A percentile compares a stretch with the other conserved stretches of the same genome.
phyloP scores from a whole-genome alignment of 202 grass and related monocot genomes.

The Zizania palustris region DNA sequence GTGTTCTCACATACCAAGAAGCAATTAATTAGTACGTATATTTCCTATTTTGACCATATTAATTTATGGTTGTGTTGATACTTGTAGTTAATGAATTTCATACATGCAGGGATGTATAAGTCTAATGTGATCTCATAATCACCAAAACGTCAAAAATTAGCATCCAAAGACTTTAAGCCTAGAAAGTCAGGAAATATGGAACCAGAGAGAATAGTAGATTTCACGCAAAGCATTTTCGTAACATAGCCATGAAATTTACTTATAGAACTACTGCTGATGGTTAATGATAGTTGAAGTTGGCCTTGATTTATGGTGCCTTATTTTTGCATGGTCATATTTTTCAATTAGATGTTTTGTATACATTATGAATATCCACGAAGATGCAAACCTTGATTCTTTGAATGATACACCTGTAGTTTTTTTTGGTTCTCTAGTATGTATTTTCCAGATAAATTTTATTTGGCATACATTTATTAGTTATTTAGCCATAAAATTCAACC shows the following conservation, averaged over 20 bases:
- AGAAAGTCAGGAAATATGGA: too few species aligned
- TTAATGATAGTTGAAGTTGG: conserved; percentile 14
- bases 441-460: conserved; percentile 8
- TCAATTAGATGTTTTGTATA: conserved; percentile 7
- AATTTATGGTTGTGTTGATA: too few species aligned
- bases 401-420: background rate
- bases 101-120: too few species aligned
- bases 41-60: too few species aligned
- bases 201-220: background rate
- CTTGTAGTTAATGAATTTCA: too few species aligned
- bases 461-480: conserved; percentile 25
- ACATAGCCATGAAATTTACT: conserved; percentile 14
- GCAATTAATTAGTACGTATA: too few species aligned
- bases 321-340: conserved; percentile 5
- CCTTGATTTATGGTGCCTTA: background rate
- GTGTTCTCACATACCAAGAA: too few species aligned
- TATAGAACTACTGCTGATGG: conserved; percentile 6
- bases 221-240: conserved; percentile 5
- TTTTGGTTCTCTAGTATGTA: conserved; percentile 22
- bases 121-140: too few species aligned
- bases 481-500: conserved; percentile 21
- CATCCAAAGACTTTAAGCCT: too few species aligned
- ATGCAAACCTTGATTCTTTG: conserved; percentile 1
- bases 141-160: too few species aligned
- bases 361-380: conserved; percentile 7